Base-by-base conservation (phyloP, 176 grass and related monocot species). In the Melocanna baccifera region DNA sequence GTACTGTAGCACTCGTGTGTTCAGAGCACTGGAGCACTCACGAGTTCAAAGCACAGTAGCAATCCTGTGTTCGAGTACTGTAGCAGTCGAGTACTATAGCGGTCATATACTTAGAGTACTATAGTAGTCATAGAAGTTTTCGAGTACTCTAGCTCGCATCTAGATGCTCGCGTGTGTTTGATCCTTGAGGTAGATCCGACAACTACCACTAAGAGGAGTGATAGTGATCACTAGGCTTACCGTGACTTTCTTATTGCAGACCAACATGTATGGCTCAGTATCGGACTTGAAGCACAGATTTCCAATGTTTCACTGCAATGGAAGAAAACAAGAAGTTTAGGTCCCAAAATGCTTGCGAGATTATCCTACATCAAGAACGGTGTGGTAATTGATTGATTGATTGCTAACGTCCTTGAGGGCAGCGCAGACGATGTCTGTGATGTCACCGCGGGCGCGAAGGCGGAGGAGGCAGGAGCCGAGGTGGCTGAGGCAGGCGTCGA, bases 231-330 rank as follows among this genome's bases (percentile, higher is more conserved):
- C 50, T 46, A 5, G 19, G 12, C 61, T 82, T 30, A 92, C 96
- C 83, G 46, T 90, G 68, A 98, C 96, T 91, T 87, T 92, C 80
- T 90, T 87, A 78, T 95, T 91, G 5, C 87, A 89, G 36, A 80
- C 80, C 55, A 85, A 63, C 15, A 80, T 88, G 78, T 95, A 98
- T 3, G 96, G 93, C 79, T 98, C 96, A 11, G 89, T 88, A 68
- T 98, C 93, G 28, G 72, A 90, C 86, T 98, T 93, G 63, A 89
- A 98, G 87, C 93, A 98, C 36, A 95, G 83, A 36, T 93, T 94
- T 61, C 77, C 74, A 64, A 98, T 94, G 69, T 95, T 98, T 93
- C 96, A 98, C 96, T 97, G 29, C 58, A 34, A 85, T 67, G n/a
- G 43, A 82, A 76, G 40, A 84, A 84, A 79, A 26, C 19, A n/a